phyloP scores from a whole-genome alignment of 164 flowering plant genomes.

The Amborella trichopoda region DNA sequence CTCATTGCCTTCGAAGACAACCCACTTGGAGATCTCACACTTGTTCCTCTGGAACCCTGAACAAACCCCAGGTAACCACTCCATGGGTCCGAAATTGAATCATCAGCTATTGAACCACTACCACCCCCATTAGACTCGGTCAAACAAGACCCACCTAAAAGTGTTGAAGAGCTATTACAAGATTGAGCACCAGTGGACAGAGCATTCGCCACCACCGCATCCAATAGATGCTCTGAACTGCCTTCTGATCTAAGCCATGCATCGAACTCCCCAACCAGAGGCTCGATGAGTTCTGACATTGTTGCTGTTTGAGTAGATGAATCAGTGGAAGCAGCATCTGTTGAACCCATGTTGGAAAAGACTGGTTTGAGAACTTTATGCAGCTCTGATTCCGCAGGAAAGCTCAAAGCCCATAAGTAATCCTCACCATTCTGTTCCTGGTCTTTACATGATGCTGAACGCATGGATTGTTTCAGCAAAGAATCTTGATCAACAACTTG shows the following conservation, averaged over 20 bases:
- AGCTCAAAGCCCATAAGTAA: too few species aligned
- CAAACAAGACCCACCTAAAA: slow-evolving; percentile 10
- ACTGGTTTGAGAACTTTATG: slow-evolving; percentile 38
- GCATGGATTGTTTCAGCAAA: too few species aligned
- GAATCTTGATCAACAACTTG: too few species aligned
- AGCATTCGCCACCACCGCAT: slow-evolving; percentile 29
- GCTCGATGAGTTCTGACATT: slow-evolving; percentile 7
- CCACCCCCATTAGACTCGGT: slow-evolving; percentile 11
- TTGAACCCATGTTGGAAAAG: slow-evolving; percentile 9
- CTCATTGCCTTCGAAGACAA: slow-evolving; percentile 28
- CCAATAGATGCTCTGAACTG: slow-evolving; percentile 31
- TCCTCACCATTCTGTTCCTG: too few species aligned
- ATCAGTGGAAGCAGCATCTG: too few species aligned
- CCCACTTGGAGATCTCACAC: slow-evolving; percentile 18
- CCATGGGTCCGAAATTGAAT: too few species aligned
- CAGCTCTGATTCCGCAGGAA: slow-evolving; percentile 35
- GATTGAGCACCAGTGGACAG: slow-evolving; percentile 12
- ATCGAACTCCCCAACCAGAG: slow-evolving; percentile 12
- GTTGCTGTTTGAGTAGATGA: slow-evolving; percentile 12
- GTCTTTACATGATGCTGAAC: too few species aligned
- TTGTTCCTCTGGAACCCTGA: too few species aligned
- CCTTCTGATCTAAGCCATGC: slow-evolving; percentile 10
- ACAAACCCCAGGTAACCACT: too few species aligned
- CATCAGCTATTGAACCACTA: too few species aligned
- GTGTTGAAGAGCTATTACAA: slow-evolving; percentile 13